phyloP scores from a whole-genome alignment of 1,284 basidiomycete species.

The Porodaedalea pini region DNA sequence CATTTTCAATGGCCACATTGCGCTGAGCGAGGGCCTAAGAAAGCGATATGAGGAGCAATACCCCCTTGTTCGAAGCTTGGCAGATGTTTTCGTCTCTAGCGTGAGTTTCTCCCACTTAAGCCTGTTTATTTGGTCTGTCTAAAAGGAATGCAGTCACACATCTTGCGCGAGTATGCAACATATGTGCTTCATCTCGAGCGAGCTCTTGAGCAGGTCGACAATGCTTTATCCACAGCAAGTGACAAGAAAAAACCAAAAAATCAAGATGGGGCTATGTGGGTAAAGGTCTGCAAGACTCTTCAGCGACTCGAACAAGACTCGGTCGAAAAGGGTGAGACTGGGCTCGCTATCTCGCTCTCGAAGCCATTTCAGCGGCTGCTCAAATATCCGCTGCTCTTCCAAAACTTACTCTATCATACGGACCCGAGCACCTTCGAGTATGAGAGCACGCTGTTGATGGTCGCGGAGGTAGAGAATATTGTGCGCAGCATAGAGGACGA shows the following conservation, averaged over 20 bases:
- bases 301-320: constrained; percentile 78
- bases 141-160: constrained; percentile 64
- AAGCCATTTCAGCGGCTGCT: constrained; percentile 96
- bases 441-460: constrained; percentile 93
- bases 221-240: constrained; percentile 61
- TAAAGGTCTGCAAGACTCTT: constrained; percentile 68
- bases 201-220: constrained; percentile 83
- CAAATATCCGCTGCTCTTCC: constrained; percentile 96
- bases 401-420: constrained; percentile 95
- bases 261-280: constrained; percentile 72
- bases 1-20: constrained; percentile 83
- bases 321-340: constrained; percentile 84
- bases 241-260: constrained; percentile 74
- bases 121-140: constrained; percentile 20
- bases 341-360: constrained; percentile 88
- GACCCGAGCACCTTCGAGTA: constrained; percentile 97
- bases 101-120: constrained; percentile 50
- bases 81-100: constrained; percentile 90
- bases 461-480: constrained; percentile 93
- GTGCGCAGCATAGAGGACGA: constrained; percentile 97
- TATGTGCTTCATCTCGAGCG: constrained; percentile 91
- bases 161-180: constrained; percentile 86
- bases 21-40: constrained; percentile 75
- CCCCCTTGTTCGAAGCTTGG: constrained; percentile 85
- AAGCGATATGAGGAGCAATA: constrained; percentile 92